phyloP scores from a whole-genome alignment of 2,329 filamentous ascomycete genomes.

The Botrytis fragariae region DNA sequence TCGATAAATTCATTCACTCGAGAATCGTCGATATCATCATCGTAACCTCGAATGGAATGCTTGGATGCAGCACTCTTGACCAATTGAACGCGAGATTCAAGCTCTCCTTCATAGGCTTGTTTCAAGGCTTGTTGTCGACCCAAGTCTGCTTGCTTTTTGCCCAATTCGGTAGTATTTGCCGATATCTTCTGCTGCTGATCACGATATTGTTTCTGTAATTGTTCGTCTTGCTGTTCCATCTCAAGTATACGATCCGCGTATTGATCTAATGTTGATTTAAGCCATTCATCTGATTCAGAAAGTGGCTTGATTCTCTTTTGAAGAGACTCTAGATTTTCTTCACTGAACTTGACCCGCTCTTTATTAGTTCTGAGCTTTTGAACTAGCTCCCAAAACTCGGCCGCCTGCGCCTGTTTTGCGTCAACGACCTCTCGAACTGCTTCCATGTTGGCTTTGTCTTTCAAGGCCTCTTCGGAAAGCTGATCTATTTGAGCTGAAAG shows the following conservation, averaged over 20 bases:
- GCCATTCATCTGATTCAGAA: constrained; percentile 71
- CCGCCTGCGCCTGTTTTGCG: constrained; percentile 69
- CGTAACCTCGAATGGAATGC: constrained; percentile 81
- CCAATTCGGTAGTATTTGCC: constrained; percentile 47
- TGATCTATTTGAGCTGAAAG: constrained; percentile 66
- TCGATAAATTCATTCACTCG: constrained; percentile 76
- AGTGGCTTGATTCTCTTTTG: constrained; percentile 70
- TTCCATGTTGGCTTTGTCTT: constrained; percentile 42
- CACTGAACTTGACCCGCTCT: constrained; percentile 69
- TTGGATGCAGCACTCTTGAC: constrained; percentile 73
- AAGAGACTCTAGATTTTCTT: constrained; percentile 71
- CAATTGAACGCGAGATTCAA: constrained; percentile 67
- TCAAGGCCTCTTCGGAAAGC: constrained; percentile 56
- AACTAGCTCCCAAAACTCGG: constrained; percentile 71
- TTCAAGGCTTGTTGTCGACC: constrained; percentile 84
- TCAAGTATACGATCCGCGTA: constrained; percentile 73
- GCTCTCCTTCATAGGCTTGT: constrained; percentile 78
- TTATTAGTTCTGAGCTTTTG: constrained; percentile 73
- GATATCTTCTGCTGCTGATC: constrained; percentile 56
- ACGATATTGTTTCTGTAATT: constrained; percentile 62
- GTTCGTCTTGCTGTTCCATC: constrained; percentile 61
- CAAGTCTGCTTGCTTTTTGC: constrained; percentile 58
- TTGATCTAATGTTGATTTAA: constrained; percentile 69
- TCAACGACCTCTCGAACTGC: constrained; percentile 49
- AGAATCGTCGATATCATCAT: constrained; percentile 70